Conservation (phyloP, 2,329 filamentous ascomycete genomes). For the Cladorrhinum sp. region DNA sequence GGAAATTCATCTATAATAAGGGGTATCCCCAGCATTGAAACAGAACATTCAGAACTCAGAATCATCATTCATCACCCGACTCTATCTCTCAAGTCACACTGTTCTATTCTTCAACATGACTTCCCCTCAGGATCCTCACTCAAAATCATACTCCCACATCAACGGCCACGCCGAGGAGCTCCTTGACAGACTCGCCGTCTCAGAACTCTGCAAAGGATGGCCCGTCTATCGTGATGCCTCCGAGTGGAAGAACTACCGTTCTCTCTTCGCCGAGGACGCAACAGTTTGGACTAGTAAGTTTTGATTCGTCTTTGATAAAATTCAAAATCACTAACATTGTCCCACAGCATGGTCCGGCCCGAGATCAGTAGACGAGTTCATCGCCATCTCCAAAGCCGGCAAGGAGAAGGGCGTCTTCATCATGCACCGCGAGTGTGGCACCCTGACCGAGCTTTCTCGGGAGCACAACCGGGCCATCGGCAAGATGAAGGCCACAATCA, state of each 20-base stretch:
- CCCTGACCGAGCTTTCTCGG: slow-evolving; percentile 43
- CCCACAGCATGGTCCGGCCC: slow-evolving; percentile 45
- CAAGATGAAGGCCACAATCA: slow-evolving; percentile 55
- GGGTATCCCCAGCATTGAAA: not conserved
- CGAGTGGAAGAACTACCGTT: slow-evolving; percentile 52
- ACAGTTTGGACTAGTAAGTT: slow-evolving; percentile 49
- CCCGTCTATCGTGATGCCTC: slow-evolving; percentile 52
- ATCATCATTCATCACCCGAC: not conserved
- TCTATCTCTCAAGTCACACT: not conserved
- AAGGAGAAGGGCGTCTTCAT: slow-evolving; percentile 53
- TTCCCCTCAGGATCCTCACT: slow-evolving; percentile 33
- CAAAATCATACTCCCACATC: slow-evolving; percentile 40
- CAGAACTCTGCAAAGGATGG: slow-evolving; percentile 54
- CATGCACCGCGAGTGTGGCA: slow-evolving; percentile 54
- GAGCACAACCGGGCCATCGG: slow-evolving; percentile 42
- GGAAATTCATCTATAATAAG: not conserved
- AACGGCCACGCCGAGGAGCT: slow-evolving; percentile 42
- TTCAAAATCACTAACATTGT: slow-evolving; percentile 4
- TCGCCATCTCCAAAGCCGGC: slow-evolving; percentile 47
- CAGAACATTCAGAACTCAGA: not conserved
- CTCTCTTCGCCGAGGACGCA: slow-evolving; percentile 45
- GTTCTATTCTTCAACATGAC: slow-evolving; percentile 26
- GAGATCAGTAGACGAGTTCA: slow-evolving; percentile 45
- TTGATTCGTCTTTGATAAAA: not conserved
- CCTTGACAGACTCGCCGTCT: slow-evolving; percentile 44